Conservation (phyloP, 2,329 filamentous ascomycete species). For the Phialophora expanda region DNA sequence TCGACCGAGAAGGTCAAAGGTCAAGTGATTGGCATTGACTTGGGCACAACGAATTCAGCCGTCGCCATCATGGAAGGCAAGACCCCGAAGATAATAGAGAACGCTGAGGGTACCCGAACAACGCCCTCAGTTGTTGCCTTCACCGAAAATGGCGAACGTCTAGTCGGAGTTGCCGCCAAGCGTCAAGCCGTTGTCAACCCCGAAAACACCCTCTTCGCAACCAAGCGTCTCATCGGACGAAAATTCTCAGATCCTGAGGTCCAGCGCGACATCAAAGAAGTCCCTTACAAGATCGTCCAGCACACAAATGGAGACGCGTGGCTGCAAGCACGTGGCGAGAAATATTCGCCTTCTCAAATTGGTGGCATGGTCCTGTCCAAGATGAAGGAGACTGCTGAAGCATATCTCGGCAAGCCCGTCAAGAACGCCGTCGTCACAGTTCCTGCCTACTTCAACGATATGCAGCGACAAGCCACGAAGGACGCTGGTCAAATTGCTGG, state of each 20-base stretch:
- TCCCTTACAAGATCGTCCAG: slow-evolving; percentile 98
- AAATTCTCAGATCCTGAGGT: slow-evolving; percentile 95
- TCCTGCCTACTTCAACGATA: slow-evolving; percentile 98
- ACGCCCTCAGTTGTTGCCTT: slow-evolving; percentile 96
- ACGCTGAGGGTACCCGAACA: slow-evolving; percentile 92
- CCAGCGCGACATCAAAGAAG: slow-evolving; percentile 95
- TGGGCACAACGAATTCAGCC: slow-evolving; percentile 98
- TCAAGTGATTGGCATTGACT: slow-evolving; percentile 95
- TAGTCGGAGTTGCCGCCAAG: slow-evolving; percentile 97
- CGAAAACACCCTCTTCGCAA: slow-evolving; percentile 97
- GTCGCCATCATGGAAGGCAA: slow-evolving; percentile 98
- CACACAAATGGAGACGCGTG: slow-evolving; percentile 96
- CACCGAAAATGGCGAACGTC: slow-evolving; percentile 90
- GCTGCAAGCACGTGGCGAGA: slow-evolving; percentile 90
- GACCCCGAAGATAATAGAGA: slow-evolving; percentile 93
- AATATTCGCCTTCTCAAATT: slow-evolving; percentile 97
- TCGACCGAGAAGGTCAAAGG: slow-evolving; percentile 85
- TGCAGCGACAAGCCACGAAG: slow-evolving; percentile 96
- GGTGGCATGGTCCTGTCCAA: slow-evolving; percentile 96
- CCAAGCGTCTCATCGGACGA: slow-evolving; percentile 97
- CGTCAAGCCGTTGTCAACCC: slow-evolving; percentile 98
- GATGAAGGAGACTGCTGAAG: slow-evolving; percentile 99
- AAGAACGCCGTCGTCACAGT: slow-evolving; percentile 98
- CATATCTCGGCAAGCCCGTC: slow-evolving; percentile 84
- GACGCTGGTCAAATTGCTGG: slow-evolving; percentile 96